Conservation (phyloP, 208 protist genomes). For the Porcisia deanei region DNA sequence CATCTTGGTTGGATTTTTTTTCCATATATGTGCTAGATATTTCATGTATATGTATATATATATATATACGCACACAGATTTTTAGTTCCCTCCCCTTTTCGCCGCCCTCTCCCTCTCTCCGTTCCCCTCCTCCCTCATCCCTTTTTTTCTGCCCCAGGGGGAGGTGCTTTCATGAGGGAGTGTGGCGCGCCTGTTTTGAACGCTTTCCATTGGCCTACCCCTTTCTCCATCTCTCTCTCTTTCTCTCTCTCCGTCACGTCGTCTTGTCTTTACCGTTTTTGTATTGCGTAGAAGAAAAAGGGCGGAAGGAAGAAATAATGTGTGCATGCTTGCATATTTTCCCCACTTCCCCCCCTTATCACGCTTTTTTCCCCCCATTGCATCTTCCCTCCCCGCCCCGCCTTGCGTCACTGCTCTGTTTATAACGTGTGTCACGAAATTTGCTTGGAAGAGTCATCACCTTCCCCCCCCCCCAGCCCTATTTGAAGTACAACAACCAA, state of each 20-base stretch:
- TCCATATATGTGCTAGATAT: neutral
- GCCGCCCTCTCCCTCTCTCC: neutral
- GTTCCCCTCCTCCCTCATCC: neutral
- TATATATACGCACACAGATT: neutral
- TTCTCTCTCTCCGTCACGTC: neutral
- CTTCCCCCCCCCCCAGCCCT: neutral
- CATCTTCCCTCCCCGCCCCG: neutral
- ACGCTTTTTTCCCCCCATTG: too few relatives aligned
- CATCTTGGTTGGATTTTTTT: too few relatives aligned
- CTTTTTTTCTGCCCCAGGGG: neutral
- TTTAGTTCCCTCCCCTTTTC: neutral
- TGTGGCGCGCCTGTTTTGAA: too few relatives aligned
- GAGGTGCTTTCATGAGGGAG: too few relatives aligned
- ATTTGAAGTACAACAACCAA: neutral
- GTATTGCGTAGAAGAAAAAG: neutral
- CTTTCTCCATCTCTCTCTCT: too few relatives aligned
- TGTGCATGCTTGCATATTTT: neutral
- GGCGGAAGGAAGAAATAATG: too few relatives aligned
- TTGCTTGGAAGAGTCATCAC: too few relatives aligned
- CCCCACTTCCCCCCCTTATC: neutral
- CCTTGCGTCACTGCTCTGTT: neutral
- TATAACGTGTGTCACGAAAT: neutral
- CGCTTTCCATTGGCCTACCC: too few relatives aligned
- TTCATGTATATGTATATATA: neutral
- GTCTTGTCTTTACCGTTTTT: slow-evolving; percentile 17